These are phyloP conservation scores for Leonotis leonurus DNA, from an alignment of 257 asterid genomes.

Conservation along the genomic window DNA sequence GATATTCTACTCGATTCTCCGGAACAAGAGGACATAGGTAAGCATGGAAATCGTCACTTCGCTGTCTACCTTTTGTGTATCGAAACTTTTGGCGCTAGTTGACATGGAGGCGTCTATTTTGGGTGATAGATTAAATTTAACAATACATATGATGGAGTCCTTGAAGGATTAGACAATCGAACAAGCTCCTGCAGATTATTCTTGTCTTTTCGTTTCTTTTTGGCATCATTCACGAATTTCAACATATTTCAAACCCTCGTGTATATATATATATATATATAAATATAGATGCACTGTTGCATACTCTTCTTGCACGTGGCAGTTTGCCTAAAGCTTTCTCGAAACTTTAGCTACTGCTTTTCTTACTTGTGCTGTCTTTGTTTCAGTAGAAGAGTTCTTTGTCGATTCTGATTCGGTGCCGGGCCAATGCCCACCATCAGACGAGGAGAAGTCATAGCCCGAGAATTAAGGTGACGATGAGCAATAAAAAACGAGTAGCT, in stretches of 20 bases:
- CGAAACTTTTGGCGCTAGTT: background rate
- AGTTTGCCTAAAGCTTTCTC: background rate
- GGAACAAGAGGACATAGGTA: constrained; percentile 84
- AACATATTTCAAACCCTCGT: background rate
- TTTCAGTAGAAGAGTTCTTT: constrained; percentile 87
- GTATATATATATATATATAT: background rate
- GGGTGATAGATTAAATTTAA: background rate
- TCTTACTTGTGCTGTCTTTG: constrained; percentile 15
- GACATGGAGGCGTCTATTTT: background rate
- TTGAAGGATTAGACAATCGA: background rate
- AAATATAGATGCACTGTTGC: background rate
- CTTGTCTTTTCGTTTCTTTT: background rate
- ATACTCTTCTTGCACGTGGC: background rate
- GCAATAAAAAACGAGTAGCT: too few relatives aligned
- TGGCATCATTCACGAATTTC: background rate
- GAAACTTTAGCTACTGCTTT: background rate
- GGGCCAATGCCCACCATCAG: constrained; percentile 66
- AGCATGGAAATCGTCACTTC: constrained; percentile 5
- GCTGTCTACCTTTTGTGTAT: background rate
- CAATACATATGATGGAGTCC: background rate
- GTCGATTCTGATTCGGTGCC: constrained; percentile 79
- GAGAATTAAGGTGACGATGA: too few relatives aligned
- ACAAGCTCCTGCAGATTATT: background rate
- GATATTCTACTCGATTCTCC: constrained; percentile 92
- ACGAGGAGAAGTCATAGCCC: constrained; percentile 68